Evolutionary conservation across 331 rosid species (phyloP), one percentile per base, ranked within the genome.

Genomic region (Quercus tomentella): DNA sequence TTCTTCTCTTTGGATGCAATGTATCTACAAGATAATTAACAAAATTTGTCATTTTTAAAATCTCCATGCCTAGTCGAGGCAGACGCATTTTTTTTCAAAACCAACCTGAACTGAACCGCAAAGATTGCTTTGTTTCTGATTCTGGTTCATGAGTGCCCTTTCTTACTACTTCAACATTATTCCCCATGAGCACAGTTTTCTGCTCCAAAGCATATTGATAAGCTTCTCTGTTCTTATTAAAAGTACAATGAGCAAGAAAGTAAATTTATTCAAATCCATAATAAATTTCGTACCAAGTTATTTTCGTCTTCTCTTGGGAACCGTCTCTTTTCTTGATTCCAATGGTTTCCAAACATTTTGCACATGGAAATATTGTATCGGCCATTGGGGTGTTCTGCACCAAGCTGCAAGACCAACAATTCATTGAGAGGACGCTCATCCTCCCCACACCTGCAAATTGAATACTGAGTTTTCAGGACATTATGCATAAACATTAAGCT

Each of bases 401-500:
- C 93, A 17, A 95, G 92, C 85, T 93, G 97, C 90, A 95, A 80
- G 62, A 95, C 89, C 76, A 95, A 66, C 81, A 95, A 43, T 81
- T 93, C 97, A 76, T 93, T 87, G 56, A 95, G 89, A 76, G 99
- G 99, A 56, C 92, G 94, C 78, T 95, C 99, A 33, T 93, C 98
- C 83, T 95, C 98, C 63, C 99, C 98, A 67, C 99, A 95, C 77
- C 99, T 95, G 84, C 70, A 77, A 68, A 33, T 37, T 56, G 65
- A 80, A 66, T 14, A n/a, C 23, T 67, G 52, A 35, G n/a, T n/a
- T 35, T 67, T 67, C 4, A 67, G 72, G 17, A 67, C 11, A 9
- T 10, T 33, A 35, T 35, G 51, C 52, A 9, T 9, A 20, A 74
- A 41, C 30, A 5, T 12, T 72, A 35, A 33, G 18, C 35, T 23